Evolutionary conservation across 208 protist genomes (phyloP).

Genomic region (Acanthamoeba triangularis): DNA sequence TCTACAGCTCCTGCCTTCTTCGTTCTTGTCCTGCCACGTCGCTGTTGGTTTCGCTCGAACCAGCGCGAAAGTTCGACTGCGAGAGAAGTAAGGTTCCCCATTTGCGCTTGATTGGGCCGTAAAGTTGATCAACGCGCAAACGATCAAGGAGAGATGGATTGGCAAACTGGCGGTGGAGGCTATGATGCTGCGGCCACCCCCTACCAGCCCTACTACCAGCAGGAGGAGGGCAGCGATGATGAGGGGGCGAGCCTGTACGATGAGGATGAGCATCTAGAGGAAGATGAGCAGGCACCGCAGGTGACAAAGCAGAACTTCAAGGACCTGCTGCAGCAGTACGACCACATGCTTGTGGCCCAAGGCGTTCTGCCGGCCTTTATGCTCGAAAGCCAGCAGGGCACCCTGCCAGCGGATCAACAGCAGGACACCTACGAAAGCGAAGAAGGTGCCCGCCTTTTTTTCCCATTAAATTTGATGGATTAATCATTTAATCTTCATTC

Average conservation of each 20-base stretch:
- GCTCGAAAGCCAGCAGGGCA: not conserved
- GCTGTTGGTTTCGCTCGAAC: too few species aligned
- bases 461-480: not conserved
- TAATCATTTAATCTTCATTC: not conserved
- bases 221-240: not conserved
- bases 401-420: not conserved
- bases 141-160: not conserved
- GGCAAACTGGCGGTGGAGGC: not conserved
- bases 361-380: slow-evolving; percentile 70
- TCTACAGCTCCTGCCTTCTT: too few species aligned
- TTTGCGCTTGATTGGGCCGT: too few species aligned
- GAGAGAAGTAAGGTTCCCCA: too few species aligned
- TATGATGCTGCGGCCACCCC: not conserved
- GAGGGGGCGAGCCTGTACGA: not conserved
- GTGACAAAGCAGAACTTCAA: slow-evolving; percentile 63
- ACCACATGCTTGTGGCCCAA: slow-evolving; percentile 50
- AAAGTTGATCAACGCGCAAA: not conserved
- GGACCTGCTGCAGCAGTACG: slow-evolving; percentile 62
- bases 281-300: not conserved
- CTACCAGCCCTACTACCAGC: not conserved
- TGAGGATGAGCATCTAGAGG: slow-evolving; percentile 1
- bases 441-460: not conserved
- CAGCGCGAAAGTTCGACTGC: too few species aligned
- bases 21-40: too few species aligned
- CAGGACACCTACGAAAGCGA: not conserved